Percentiles rank a stretch among this genome's conserved stretches.
Evolutionary conservation across 2,329 filamentous ascomycete genomes (phyloP).

Genomic region (Trichoderma sp.): DNA sequence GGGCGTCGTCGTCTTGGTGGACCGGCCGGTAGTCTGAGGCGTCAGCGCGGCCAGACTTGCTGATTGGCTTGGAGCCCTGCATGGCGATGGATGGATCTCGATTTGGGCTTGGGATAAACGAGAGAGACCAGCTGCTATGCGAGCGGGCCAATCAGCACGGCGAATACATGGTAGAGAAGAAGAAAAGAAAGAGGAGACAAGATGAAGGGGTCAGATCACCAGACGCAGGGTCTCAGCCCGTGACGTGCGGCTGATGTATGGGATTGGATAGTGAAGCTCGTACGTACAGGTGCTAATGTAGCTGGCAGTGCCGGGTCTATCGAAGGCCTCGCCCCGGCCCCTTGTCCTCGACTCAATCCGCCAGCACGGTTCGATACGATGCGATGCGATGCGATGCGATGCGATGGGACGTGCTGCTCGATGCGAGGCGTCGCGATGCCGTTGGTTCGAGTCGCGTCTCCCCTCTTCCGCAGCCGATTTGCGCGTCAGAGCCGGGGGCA

Average conservation of each 20-base stretch:
- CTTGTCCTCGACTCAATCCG: background rate
- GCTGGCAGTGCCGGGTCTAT: background rate
- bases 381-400: slow-evolving; percentile 3
- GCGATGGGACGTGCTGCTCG: background rate
- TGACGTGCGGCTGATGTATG: slow-evolving; percentile 5
- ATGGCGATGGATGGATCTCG: slow-evolving; percentile 8
- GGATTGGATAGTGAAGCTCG: background rate
- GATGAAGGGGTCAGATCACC: slow-evolving; percentile 9
- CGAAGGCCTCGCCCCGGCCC: background rate
- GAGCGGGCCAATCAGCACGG: background rate
- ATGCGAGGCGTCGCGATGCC: background rate
- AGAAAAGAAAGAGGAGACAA: background rate
- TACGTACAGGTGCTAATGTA: background rate
- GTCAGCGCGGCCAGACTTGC: background rate
- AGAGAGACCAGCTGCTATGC: background rate
- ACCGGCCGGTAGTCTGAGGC: slow-evolving; percentile 33
- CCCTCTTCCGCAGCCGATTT: background rate
- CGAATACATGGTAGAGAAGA: too few species aligned
- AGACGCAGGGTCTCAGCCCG: slow-evolving; percentile 1
- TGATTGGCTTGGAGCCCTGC: background rate
- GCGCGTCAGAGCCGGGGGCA: background rate
- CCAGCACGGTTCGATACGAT: slow-evolving; percentile 6
- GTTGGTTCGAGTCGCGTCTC: background rate
- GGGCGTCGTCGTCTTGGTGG: slow-evolving; percentile 32
- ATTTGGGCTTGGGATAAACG: background rate